A percentile compares a stretch with the other conserved stretches of the same genome.
phyloP scores from a whole-genome alignment of 2,329 filamentous ascomycete genomes.

The Fulvia fulva region DNA sequence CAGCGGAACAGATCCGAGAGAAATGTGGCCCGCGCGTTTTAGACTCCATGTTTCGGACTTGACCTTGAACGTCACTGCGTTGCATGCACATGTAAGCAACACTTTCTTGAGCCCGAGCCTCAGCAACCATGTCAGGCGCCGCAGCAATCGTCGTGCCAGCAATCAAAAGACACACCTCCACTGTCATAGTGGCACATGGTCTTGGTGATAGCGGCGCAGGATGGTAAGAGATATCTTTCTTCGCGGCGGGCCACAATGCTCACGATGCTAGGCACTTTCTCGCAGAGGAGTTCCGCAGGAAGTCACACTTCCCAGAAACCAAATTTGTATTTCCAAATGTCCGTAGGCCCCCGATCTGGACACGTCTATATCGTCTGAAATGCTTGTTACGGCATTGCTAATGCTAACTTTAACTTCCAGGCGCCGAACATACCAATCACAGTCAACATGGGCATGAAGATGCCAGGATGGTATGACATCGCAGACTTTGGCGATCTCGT shows the following conservation, averaged over 20 bases:
- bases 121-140: constrained; percentile 33
- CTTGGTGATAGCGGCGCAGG: constrained; percentile 76
- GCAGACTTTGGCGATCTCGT: constrained; percentile 47
- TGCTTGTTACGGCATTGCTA: no score
- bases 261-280: constrained; percentile 57
- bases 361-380: constrained; percentile 41
- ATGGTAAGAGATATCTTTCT: constrained; percentile 53
- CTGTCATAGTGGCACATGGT: constrained; percentile 90
- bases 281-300: constrained; percentile 80
- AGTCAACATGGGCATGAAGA: constrained; percentile 66
- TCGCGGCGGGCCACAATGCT: background rate
- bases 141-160: constrained; percentile 70
- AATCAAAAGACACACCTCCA: constrained; percentile 79
- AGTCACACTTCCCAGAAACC: constrained; percentile 75
- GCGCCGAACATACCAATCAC: constrained; percentile 26
- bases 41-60: no score
- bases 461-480: constrained; percentile 86
- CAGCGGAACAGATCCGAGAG: background rate
- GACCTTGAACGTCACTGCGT: no score
- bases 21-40: background rate
- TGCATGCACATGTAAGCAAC: no score
- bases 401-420: background rate
- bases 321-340: constrained; percentile 86
- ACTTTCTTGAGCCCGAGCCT: no score
- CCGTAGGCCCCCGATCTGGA: background rate